Percentiles rank a stretch among this genome's conserved stretches.
phyloP scores from a whole-genome alignment of 768 basidiomycete species.

The Suillus plorans region DNA sequence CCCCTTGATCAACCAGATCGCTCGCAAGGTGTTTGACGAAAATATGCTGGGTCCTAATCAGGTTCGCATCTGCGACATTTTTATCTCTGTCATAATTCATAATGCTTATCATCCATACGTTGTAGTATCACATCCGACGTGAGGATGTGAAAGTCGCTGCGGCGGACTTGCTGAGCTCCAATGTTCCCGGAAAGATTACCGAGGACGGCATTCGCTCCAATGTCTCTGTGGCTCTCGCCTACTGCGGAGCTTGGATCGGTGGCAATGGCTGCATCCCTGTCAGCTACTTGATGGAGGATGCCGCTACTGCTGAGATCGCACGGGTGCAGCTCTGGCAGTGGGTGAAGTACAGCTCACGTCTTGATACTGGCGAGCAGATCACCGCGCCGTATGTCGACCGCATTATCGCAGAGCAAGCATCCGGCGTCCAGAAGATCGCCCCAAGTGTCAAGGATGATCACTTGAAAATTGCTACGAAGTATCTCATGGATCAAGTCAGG shows the following conservation, averaged over 20 bases:
- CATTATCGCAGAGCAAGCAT: conserved; percentile 61
- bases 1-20: conserved; percentile 91
- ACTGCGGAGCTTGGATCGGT: conserved; percentile 95
- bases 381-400: conserved; percentile 68
- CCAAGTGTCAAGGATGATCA: conserved; percentile 68
- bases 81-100: not conserved
- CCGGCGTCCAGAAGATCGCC: conserved; percentile 59
- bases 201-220: conserved; percentile 85
- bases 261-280: conserved; percentile 98
- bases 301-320: conserved; percentile 97
- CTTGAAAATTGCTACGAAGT: conserved; percentile 71
- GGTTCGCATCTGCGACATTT: conserved; percentile 38
- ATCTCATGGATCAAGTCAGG: conserved; percentile 79
- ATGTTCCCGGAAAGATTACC: conserved; percentile 87
- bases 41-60: conserved; percentile 98
- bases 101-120: not conserved
- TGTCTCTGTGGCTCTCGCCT: conserved; percentile 84
- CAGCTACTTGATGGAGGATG: conserved; percentile 97
- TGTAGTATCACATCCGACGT: conserved; percentile 86
- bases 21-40: conserved; percentile 86
- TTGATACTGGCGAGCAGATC: conserved; percentile 70
- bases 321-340: conserved; percentile 99
- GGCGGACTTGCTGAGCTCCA: conserved; percentile 78
- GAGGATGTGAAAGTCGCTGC: conserved; percentile 89
- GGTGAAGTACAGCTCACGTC: conserved; percentile 75